Base-by-base conservation (phyloP, 2,329 filamentous ascomycete genomes). In the Tothia fuscella region DNA sequence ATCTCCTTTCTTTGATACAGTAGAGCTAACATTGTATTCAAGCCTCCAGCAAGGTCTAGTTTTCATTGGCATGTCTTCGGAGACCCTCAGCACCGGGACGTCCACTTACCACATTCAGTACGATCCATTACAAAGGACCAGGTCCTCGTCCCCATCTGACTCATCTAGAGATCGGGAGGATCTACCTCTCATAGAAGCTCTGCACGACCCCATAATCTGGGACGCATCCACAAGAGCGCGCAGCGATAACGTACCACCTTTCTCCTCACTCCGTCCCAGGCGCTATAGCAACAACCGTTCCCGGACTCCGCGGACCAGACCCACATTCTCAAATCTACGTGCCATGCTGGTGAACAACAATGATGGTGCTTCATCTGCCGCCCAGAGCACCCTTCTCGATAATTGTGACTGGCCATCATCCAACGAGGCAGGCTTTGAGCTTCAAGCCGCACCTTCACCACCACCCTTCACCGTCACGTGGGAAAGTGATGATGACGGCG, bases 31-130 rank as follows among this genome's bases (percentile, higher is more conserved):
- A 38, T 44, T 44, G 47, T 39, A 42, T 42, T 35, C 43, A 56
- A 89, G 84, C 41, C 80, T 94, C 41, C 80, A 89, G 60, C 83
- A 93, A 70, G 89, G 91, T 33, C 80, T 95, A 72, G 75, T 96
- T 1, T 95, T 95, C 55, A 72, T 96, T 21, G 76, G 84, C 34
- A 94, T 95, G 88, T 74, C 78, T 30, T 74, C 79, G 28, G 78
- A 93, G 50, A 80, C 73, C 19, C 24, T 42, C n/a, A 20, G 20
- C 30, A 36, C 28, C 13, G 39, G 20, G 22, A 30, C 26, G 7
- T 19, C 43, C 17, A 34, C 21, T 20, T 41, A 45, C 25, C 36
- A 32, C 17, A 32, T 36, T 16, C 22, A 17, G n/a, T 43, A 38
- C 19, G 38, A 40, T n/a, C 22, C 38, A 5, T 31, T 24, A 21